Conservation (phyloP, 2,329 filamentous ascomycete species). For the Talaromyces sp. region DNA sequence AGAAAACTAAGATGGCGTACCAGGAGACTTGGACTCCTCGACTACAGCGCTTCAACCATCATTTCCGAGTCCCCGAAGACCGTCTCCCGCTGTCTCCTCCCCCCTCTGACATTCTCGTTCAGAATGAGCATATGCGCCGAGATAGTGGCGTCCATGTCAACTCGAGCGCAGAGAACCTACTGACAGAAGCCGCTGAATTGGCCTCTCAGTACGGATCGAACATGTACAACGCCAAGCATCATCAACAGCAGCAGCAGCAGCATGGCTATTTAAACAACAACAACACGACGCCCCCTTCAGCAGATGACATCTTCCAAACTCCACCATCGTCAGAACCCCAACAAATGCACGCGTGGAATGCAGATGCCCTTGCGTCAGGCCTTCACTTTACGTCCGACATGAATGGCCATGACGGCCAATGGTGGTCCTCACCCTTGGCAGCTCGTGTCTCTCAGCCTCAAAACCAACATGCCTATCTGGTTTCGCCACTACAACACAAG, state of each 20-base stretch:
- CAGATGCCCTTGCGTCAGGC: slow-evolving; percentile 30
- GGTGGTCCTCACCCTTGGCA: slow-evolving; percentile 35
- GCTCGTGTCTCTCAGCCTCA: slow-evolving; percentile 30
- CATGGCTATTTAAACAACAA: slow-evolving; percentile 24
- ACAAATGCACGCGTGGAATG: slow-evolving; percentile 36
- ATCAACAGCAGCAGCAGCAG: slow-evolving; percentile 17
- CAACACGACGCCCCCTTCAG: slow-evolving; percentile 29
- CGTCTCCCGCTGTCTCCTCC: slow-evolving; percentile 40
- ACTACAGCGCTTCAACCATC: slow-evolving; percentile 45
- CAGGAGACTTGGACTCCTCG: slow-evolving; percentile 48
- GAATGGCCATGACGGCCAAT: slow-evolving; percentile 31
- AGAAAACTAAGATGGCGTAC: slow-evolving; percentile 38
- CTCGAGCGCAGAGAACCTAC: slow-evolving; percentile 13
- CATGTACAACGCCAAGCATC: slow-evolving; percentile 27
- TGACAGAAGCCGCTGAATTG: slow-evolving; percentile 30
- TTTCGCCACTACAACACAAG: slow-evolving; percentile 30
- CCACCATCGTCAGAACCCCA: slow-evolving; percentile 34
- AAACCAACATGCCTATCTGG: slow-evolving; percentile 29
- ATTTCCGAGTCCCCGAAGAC: slow-evolving; percentile 41
- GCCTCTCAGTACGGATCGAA: slow-evolving; percentile 25
- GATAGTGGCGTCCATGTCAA: slow-evolving; percentile 22
- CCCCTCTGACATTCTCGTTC: slow-evolving; percentile 36
- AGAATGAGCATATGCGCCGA: slow-evolving; percentile 31
- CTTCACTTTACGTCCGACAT: slow-evolving; percentile 36
- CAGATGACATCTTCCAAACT: slow-evolving; percentile 34